Base-by-base conservation (phyloP, 1,139 yeast species). In the Suhomyces wounanorum region DNA sequence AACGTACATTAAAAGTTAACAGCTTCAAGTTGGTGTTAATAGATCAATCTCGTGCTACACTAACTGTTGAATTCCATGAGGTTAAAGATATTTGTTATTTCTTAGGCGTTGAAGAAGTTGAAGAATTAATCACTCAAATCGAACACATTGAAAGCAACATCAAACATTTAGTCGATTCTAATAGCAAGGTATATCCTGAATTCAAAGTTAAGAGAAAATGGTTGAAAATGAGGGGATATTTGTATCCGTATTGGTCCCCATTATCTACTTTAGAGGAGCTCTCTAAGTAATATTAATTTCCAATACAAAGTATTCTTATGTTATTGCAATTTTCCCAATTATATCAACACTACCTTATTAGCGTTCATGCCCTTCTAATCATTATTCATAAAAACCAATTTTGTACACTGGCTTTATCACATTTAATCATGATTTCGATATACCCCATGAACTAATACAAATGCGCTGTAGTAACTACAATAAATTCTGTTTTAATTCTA, bases 61-160 rank as follows among this genome's bases (percentile, higher is more conserved):
- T 70, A 3, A 51, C 52, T 7, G 52, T 70, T 3, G 75, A 73
- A 47, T 63, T 72, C 28, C 52, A 57, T 11, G 60, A 62, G 1
- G 65, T 61, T 3, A 43, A 50, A 8, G 77, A 73, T 40, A 56
- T 70, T 3, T 65, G 73, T 49, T 35, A 50, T 14, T 72, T 73
- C 52, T 56, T 71, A 8, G 63, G 59, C 4, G 52, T 72, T 4
- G 37, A 42, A 3, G 77, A 72, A 50, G 59, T 64, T 13, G 76
- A 71, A 53, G 73, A 71, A 36, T 55, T 62, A 8, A 53, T 49
- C 31, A 33, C 28, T 23, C 47, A 38, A 9, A 18, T 51, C 31
- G 41, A 26, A 11, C 23, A 17, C 16, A 33, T 50, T 9, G 49
- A 45, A 30, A 39, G 10, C 18, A 42, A 44, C 13, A 16, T 53